Evolutionary conservation across 2,329 filamentous ascomycete species (phyloP).

Genomic region (Trichophyton mentagrophytes): DNA sequence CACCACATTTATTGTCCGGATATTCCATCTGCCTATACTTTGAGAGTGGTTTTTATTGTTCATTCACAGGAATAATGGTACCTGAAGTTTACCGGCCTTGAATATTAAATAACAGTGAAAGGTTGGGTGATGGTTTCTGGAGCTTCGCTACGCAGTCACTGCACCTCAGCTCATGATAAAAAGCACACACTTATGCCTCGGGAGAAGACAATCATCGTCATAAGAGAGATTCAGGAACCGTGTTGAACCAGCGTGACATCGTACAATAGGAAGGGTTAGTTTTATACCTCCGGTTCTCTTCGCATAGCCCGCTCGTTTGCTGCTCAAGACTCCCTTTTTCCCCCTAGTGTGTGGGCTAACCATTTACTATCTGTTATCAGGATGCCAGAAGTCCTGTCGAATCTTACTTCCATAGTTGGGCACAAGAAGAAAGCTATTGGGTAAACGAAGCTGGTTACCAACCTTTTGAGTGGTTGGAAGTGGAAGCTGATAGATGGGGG

Average conservation of each 20-base stretch:
- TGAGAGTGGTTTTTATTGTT: background rate
- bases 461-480: background rate
- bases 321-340: background rate
- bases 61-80: background rate
- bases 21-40: background rate
- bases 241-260: background rate
- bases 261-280: background rate
- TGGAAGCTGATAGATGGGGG: slow-evolving; percentile 2
- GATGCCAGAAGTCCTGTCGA: background rate
- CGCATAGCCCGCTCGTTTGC: background rate
- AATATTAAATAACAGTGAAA: background rate
- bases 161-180: background rate
- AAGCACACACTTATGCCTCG: background rate
- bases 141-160: background rate
- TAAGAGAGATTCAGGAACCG: background rate
- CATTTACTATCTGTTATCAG: background rate
- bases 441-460: background rate
- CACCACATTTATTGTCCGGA: background rate
- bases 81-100: no score
- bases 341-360: background rate
- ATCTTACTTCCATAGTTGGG: background rate
- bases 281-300: background rate
- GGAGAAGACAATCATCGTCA: background rate
- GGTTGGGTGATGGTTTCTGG: background rate
- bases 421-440: background rate